Conservation (phyloP, 257 asterid species). For the Catharanthus roseus region DNA sequence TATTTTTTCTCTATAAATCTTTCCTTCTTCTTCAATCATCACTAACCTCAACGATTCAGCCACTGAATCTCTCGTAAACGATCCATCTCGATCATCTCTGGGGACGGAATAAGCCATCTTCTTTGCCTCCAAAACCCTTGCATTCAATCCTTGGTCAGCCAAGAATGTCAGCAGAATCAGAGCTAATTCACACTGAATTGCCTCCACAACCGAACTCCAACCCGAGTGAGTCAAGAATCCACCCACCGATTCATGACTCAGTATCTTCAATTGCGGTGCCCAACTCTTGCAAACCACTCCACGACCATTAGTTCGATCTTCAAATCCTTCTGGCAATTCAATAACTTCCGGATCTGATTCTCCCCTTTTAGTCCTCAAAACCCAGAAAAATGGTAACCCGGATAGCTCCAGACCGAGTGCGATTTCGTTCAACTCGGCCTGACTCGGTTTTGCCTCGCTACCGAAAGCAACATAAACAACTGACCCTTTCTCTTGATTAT, state of each 20-base stretch:
- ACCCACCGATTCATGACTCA: constrained; percentile 31
- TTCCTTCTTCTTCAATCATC: constrained; percentile 24
- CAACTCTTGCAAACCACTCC: constrained; percentile 29
- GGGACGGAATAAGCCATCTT: constrained; percentile 24
- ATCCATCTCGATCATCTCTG: constrained; percentile 26
- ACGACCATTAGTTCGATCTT: constrained; percentile 21
- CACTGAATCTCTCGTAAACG: constrained; percentile 22
- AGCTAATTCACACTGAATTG: constrained; percentile 15
- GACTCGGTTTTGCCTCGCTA: constrained; percentile 35
- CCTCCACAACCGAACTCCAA: constrained; percentile 37
- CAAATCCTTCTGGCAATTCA: constrained; percentile 25
- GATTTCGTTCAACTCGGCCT: constrained; percentile 23
- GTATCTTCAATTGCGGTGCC: constrained; percentile 33
- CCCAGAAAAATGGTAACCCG: constrained; percentile 29
- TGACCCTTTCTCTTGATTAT: constrained; percentile 21
- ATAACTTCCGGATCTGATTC: constrained; percentile 10
- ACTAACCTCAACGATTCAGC: constrained; percentile 28
- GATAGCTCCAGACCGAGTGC: constrained; percentile 33
- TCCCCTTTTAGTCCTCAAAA: constrained; percentile 22
- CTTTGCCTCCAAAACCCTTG: constrained; percentile 22
- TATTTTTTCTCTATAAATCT: constrained; percentile 20
- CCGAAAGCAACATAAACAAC: constrained; percentile 36
- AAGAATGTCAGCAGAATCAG: constrained; percentile 24
- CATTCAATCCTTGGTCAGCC: constrained; percentile 28
- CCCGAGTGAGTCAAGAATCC: constrained; percentile 36